Conservation (phyloP, 306 rosid species). For the Myrica gale region DNA sequence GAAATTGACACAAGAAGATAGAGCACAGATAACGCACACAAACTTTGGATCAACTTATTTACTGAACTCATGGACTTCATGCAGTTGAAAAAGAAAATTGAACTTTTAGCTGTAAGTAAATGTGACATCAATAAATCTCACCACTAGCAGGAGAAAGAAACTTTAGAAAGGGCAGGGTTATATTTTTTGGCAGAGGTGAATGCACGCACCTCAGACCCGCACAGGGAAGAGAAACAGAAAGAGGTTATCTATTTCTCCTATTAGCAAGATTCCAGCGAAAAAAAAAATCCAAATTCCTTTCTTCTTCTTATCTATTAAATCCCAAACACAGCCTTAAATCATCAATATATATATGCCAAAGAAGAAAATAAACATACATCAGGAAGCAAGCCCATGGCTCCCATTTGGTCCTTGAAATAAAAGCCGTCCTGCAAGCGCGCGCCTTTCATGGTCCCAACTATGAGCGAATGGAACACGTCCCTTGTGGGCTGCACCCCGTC, state of each 20-base stretch:
- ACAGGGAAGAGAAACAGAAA: neutral
- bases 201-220: slow-evolving; percentile 10
- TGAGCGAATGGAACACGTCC: slow-evolving; percentile 74
- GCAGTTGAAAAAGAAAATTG: neutral
- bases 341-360: neutral
- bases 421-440: slow-evolving; percentile 73
- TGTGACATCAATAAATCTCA: slow-evolving; percentile 18
- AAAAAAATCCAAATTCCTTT: neutral
- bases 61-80: neutral
- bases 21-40: neutral
- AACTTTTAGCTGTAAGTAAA: neutral
- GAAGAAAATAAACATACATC: slow-evolving; percentile 46
- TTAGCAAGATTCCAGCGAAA: too few relatives aligned
- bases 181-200: neutral
- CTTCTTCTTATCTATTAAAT: neutral
- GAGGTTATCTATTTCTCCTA: too few relatives aligned
- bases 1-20: neutral
- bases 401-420: slow-evolving; percentile 81
- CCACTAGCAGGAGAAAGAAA: neutral
- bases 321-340: neutral
- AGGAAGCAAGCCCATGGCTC: slow-evolving; percentile 74
- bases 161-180: neutral
- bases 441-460: slow-evolving; percentile 75
- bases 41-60: neutral
- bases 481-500: slow-evolving; percentile 90